phyloP scores from a whole-genome alignment of 257 asterid species.

The Solanum etuberosum region DNA sequence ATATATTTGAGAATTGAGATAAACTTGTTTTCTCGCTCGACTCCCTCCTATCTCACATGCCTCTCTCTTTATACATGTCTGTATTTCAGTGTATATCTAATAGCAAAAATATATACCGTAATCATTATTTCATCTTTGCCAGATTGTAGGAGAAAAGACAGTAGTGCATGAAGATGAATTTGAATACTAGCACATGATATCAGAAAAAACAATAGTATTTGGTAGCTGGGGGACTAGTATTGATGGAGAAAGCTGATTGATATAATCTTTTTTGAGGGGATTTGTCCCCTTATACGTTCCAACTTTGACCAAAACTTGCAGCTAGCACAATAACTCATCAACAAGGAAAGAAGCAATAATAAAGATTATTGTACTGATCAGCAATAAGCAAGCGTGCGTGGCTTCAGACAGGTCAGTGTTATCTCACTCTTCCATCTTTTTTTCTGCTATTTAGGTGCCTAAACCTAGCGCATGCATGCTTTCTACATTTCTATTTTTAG shows the following conservation, averaged over 20 bases:
- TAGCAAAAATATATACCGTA: too few species aligned
- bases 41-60: too few species aligned
- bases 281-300: not conserved
- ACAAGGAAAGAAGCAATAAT: too few species aligned
- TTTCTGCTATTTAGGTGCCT: not conserved
- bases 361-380: too few species aligned
- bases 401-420: not conserved
- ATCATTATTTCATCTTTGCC: not conserved
- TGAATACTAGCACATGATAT: not conserved
- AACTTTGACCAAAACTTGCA: too few species aligned
- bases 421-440: not conserved
- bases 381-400: not conserved
- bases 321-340: too few species aligned
- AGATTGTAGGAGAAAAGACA: too few species aligned
- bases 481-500: not conserved
- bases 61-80: too few species aligned
- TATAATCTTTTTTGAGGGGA: not conserved
- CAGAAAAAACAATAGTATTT: not conserved
- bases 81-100: too few species aligned
- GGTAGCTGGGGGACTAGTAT: not conserved
- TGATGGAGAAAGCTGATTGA: not conserved
- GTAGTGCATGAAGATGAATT: not conserved
- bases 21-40: too few species aligned
- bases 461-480: not conserved
- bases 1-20: too few species aligned